Conservation (phyloP, 1,284 basidiomycete genomes). For the Cryptococcus sp. region DNA sequence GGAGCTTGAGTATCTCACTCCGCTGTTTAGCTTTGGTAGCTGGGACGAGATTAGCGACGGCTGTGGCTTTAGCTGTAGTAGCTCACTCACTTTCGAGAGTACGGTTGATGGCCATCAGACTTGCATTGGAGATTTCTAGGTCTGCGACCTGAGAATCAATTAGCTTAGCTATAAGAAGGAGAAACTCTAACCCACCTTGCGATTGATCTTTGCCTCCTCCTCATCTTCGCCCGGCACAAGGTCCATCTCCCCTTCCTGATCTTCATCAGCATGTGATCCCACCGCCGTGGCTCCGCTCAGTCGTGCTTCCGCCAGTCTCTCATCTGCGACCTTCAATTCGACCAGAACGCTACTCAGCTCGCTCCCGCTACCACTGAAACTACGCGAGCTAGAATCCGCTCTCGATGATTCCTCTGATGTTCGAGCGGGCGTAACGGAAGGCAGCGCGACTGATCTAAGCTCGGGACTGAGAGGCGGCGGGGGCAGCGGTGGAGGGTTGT, state of each 20-base stretch:
- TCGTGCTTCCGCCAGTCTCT: constrained; percentile 7
- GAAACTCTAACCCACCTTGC: constrained; percentile 35
- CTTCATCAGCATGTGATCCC: constrained; percentile 3
- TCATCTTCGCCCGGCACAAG: constrained; percentile 18
- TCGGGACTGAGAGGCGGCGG: constrained; percentile 33
- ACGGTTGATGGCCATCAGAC: constrained; percentile 49
- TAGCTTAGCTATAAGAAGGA: neutral
- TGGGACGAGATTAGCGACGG: constrained; percentile 5
- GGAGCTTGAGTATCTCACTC: constrained; percentile 42
- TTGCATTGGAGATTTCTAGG: constrained; percentile 50
- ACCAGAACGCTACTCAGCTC: neutral
- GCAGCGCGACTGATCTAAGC: constrained; percentile 37
- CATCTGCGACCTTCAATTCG: neutral
- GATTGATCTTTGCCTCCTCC: constrained; percentile 41
- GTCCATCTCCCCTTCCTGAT: constrained; percentile 16
- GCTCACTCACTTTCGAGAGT: constrained; percentile 41
- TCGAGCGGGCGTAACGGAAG: constrained; percentile 31
- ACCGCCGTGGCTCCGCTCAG: constrained; percentile 13
- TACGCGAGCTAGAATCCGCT: constrained; percentile 1
- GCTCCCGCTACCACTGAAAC: constrained; percentile 5
- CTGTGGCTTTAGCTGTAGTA: too few relatives aligned
- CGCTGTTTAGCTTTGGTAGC: constrained; percentile 48
- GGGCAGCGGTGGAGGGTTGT: constrained; percentile 13
- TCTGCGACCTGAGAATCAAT: constrained; percentile 42
- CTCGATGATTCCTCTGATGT: constrained; percentile 12